Evolutionary conservation across 1,284 basidiomycete species (phyloP).

Genomic region (Filobasidium uniguttulatum): DNA sequence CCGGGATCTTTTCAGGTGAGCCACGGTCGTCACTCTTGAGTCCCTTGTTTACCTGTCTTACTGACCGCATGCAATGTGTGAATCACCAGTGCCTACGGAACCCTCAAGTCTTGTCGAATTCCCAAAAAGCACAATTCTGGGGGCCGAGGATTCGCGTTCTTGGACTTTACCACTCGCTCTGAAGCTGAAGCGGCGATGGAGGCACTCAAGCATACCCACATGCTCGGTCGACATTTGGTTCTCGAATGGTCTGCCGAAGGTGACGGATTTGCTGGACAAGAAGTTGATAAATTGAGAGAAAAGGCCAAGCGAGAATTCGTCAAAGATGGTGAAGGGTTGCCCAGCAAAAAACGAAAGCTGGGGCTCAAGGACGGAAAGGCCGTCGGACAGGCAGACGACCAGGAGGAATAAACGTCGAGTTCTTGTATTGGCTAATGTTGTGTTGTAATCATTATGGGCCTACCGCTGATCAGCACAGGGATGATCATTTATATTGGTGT

Average conservation of each 20-base stretch:
- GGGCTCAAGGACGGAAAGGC: constrained; percentile 8
- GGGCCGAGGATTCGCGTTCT: constrained; percentile 80
- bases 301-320: constrained; percentile 44
- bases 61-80: no score
- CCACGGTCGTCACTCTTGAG: constrained; percentile 17
- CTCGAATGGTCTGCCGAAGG: constrained; percentile 80
- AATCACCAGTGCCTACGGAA: constrained; percentile 58
- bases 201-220: constrained; percentile 80
- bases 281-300: constrained; percentile 58
- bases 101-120: constrained; percentile 77
- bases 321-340: constrained; percentile 19
- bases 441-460: no score
- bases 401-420: no score
- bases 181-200: constrained; percentile 77
- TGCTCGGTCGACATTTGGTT: constrained; percentile 86
- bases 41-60: no score
- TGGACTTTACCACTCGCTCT: constrained; percentile 74
- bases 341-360: constrained; percentile 31
- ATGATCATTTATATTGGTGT: no score
- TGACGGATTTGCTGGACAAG: constrained; percentile 43
- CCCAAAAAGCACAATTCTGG: constrained; percentile 51
- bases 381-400: background rate
- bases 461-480: no score
- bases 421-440: no score
- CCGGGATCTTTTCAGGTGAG: constrained; percentile 68